Evolutionary conservation across 495 filamentous ascomycete genomes (phyloP).

Genomic region (Annulohypoxylon nitens): DNA sequence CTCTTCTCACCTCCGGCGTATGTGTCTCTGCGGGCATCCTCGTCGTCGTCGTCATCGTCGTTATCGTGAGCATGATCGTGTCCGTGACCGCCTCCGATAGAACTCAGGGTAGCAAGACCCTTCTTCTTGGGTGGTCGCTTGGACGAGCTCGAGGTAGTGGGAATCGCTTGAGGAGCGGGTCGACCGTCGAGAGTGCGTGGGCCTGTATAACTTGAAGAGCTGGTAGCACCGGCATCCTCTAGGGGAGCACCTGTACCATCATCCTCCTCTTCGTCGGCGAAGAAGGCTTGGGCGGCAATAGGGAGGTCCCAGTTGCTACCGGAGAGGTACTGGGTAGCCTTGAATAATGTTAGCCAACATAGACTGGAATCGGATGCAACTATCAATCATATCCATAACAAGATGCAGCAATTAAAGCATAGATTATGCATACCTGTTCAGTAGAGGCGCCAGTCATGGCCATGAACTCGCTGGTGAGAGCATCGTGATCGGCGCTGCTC

Average conservation of each 20-base stretch:
- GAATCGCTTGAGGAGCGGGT: slow-evolving; percentile 61
- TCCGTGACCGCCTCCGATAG: slow-evolving; percentile 60
- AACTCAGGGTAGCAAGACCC: slow-evolving; percentile 69
- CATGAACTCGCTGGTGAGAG: slow-evolving; percentile 79
- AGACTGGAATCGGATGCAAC: not conserved
- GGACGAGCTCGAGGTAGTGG: slow-evolving; percentile 54
- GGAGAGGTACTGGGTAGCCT: slow-evolving; percentile 80
- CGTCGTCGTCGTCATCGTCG: slow-evolving; percentile 70
- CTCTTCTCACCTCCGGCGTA: slow-evolving; percentile 98
- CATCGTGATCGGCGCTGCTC: slow-evolving; percentile 68
- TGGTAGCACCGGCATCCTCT: not conserved
- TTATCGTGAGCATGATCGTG: slow-evolving; percentile 62
- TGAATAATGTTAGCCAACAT: slow-evolving; percentile 14
- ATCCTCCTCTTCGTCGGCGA: slow-evolving; percentile 73
- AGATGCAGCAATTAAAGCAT: not conserved
- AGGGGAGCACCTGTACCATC: slow-evolving; percentile 59
- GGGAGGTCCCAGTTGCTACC: slow-evolving; percentile 78
- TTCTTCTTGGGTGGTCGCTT: slow-evolving; percentile 61
- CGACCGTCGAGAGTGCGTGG: slow-evolving; percentile 68
- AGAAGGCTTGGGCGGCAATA: slow-evolving; percentile 77
- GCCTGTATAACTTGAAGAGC: slow-evolving; percentile 59
- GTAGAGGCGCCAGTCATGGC: slow-evolving; percentile 74
- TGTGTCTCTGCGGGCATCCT: slow-evolving; percentile 79
- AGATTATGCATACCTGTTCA: slow-evolving; percentile 68
- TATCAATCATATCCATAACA: not conserved